phyloP scores from a whole-genome alignment of 75 land plant species.

The Selaginella moellendorffii region DNA sequence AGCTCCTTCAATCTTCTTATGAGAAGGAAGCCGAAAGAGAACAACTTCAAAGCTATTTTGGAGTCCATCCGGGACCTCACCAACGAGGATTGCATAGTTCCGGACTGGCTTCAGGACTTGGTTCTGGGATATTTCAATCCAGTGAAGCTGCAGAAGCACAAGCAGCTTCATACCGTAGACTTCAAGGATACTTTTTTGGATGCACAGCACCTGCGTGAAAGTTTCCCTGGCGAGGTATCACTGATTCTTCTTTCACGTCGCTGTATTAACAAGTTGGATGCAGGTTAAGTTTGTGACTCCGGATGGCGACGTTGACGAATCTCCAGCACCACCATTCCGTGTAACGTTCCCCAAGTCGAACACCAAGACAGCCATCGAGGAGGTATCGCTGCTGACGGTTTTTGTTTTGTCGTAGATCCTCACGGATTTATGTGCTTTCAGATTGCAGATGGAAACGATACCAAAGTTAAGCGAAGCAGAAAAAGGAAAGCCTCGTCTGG shows the following conservation, averaged over 20 bases:
- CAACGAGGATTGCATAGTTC: constrained; percentile 94
- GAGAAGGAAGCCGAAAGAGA: constrained; percentile 96
- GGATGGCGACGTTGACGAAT: constrained; percentile 40
- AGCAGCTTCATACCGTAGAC: constrained; percentile 63
- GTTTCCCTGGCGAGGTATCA: constrained; percentile 41
- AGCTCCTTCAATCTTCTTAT: constrained; percentile 76
- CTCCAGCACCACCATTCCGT: constrained; percentile 50
- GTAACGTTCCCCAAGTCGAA: constrained; percentile 47
- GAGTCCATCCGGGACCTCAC: constrained; percentile 95
- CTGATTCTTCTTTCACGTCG: background rate
- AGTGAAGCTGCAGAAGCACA: constrained; percentile 78
- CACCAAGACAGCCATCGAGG: background rate
- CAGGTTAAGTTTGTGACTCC: constrained; percentile 50
- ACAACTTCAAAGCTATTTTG: constrained; percentile 96
- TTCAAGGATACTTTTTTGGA: constrained; percentile 94
- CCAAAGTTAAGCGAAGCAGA: background rate
- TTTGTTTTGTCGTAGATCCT: too few relatives aligned
- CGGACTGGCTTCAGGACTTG: constrained; percentile 86
- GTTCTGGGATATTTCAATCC: constrained; percentile 97
- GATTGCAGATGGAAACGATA: too few relatives aligned
- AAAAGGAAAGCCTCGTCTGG: background rate
- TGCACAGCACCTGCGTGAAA: constrained; percentile 63
- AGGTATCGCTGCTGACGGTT: too few relatives aligned
- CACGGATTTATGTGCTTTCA: too few relatives aligned
- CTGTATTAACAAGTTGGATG: background rate